A percentile compares a stretch with the other conserved stretches of the same genome.
Conservation (phyloP, 1,139 yeast species). For the Geotrichum cucujoidarum region DNA sequence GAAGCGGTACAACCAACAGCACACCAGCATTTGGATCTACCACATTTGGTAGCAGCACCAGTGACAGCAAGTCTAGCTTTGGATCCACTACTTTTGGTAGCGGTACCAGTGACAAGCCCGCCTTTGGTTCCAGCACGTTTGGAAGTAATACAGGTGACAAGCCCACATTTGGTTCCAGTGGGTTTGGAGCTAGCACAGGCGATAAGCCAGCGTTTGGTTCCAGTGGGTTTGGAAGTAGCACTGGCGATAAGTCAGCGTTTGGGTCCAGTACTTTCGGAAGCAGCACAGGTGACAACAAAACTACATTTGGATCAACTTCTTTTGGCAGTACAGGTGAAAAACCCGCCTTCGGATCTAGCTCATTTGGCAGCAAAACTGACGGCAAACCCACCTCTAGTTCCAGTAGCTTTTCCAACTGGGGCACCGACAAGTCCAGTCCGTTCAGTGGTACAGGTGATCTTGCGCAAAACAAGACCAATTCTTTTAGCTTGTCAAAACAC, state of each 20-base stretch:
- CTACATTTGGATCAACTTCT: no score
- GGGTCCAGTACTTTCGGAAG: no score
- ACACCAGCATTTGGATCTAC: not conserved
- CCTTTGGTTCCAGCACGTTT: not conserved
- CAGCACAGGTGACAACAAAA: no score
- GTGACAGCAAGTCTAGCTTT: not conserved
- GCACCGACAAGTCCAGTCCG: no score
- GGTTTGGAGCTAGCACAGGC: not conserved
- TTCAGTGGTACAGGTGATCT: no score
- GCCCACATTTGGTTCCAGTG: not conserved
- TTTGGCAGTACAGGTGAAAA: not conserved
- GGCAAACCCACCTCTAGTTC: no score
- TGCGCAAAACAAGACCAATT: no score
- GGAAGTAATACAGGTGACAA: not conserved
- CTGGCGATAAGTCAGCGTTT: no score
- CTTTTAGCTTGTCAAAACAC: no score
- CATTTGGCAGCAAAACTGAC: no score
- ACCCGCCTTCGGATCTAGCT: no score
- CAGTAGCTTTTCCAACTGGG: no score
- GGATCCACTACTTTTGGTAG: constrained; percentile 7
- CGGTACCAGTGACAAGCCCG: not conserved
- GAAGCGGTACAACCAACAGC: not conserved
- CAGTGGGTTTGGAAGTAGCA: not conserved
- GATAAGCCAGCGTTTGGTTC: not conserved
- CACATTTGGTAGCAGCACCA: not conserved